Evolutionary conservation across 345 rosid species (phyloP).

Genomic region (Linum usitatissimum): DNA sequence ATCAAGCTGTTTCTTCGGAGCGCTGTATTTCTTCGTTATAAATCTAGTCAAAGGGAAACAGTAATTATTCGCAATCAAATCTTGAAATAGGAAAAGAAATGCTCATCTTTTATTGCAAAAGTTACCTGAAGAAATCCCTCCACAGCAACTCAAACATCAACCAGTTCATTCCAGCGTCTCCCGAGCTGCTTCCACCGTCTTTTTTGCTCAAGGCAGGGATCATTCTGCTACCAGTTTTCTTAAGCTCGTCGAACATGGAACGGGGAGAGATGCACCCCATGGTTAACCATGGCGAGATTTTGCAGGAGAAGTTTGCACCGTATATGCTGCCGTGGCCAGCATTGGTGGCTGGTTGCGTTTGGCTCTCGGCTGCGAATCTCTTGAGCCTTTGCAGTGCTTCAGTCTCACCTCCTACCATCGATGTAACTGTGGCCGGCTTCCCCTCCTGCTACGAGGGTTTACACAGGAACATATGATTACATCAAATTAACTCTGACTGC

Average conservation of each 20-base stretch:
- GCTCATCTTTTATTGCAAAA: neutral
- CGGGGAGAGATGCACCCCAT: slow-evolving; percentile 92
- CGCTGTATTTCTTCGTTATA: slow-evolving; percentile 72
- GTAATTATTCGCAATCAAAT: neutral
- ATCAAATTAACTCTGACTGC: no score
- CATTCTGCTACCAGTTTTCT: slow-evolving; percentile 46
- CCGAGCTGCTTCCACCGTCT: slow-evolving; percentile 27
- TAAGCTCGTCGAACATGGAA: slow-evolving; percentile 82
- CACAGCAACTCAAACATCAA: slow-evolving; percentile 76
- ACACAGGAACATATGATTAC: neutral
- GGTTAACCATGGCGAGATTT: slow-evolving; percentile 91
- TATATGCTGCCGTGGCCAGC: slow-evolving; percentile 51
- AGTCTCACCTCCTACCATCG: slow-evolving; percentile 93
- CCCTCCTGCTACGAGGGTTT: slow-evolving; percentile 43
- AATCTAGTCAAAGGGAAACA: slow-evolving; percentile 36
- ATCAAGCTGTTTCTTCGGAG: slow-evolving; percentile 45
- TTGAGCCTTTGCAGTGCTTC: slow-evolving; percentile 73
- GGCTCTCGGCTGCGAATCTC: slow-evolving; percentile 72
- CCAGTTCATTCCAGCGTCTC: slow-evolving; percentile 61
- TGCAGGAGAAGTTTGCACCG: slow-evolving; percentile 92
- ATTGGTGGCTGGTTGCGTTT: slow-evolving; percentile 50
- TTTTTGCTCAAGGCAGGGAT: slow-evolving; percentile 22
- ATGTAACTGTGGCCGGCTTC: slow-evolving; percentile 33
- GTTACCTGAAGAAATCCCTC: slow-evolving; percentile 97
- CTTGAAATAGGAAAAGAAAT: neutral